Base-by-base conservation (phyloP, 192 early-diverging fungal species). In the Rhizoclosmatium globosum region DNA sequence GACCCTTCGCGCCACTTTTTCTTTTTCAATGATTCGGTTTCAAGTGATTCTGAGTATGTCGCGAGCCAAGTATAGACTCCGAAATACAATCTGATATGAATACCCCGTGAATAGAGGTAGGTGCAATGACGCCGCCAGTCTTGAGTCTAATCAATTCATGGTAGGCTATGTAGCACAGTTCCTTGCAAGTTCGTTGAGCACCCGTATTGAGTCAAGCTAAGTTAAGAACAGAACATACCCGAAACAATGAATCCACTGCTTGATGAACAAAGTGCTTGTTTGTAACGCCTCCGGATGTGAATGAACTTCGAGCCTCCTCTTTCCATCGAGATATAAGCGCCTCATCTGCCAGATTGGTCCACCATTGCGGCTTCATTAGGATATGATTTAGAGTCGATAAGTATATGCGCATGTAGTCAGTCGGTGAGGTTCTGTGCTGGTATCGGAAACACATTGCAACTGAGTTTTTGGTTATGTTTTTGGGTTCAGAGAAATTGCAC, bases 1-100 rank as follows among this genome's bases (percentile, higher is more conserved):
- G 77, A 61, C 17, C 83, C 81, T 6, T 84, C 84, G 79, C 89
- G 85, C 85, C 85, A 85, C 17, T 88, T 81, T 41, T 87, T 48
- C 23, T 73, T 41, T 0, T 42, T 19, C 23, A 78, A 46, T 4
- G 79, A 42, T 17, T 39, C 62, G n/a, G 77, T n/a, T 58, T 84
- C 83, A 15, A 72, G 56, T 9, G 47, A 56, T 2, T 13, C 56
- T 38, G 31, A 21, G 56, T 50, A 31, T 2, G 17, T 7, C 17
- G 7, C 19, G 50, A 72, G 42, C 9, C 21, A 9, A 7, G 15
- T 19, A 21, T 11, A 17, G 11, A 11, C 9, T 13, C n/a, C 13
- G 71, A 42, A 53, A 72, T 9, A 7, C 15, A n/a, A 44, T 72
- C 71, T 17, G 71, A 72, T 56, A 72, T 17, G 42, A 58, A 72